A percentile compares a stretch with the other conserved stretches of the same genome.
Evolutionary conservation across 73 alveolate species (phyloP).

Genomic region (Paramecium caudatum): DNA sequence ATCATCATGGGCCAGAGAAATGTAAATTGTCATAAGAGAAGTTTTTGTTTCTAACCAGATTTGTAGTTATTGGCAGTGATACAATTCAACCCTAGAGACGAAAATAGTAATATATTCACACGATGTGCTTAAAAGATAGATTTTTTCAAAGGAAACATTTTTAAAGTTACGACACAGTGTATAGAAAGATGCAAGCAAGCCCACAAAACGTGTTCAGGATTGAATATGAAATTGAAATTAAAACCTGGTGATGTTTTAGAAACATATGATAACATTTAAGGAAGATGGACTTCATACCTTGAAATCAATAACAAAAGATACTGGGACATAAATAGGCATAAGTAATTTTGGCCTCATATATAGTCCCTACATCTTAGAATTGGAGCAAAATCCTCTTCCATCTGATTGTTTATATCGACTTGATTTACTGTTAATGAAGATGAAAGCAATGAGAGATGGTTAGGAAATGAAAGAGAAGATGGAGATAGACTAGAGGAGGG

Average conservation of each 20-base stretch:
- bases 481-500: constrained; percentile 75
- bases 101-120: constrained; percentile 52
- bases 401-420: constrained; percentile 72
- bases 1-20: constrained; percentile 67
- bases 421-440: constrained; percentile 70
- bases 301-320: constrained; percentile 60
- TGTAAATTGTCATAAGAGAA: constrained; percentile 69
- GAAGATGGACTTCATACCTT: constrained; percentile 64
- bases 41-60: constrained; percentile 70
- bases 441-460: constrained; percentile 52
- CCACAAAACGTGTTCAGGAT: constrained; percentile 71
- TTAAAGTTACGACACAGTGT: constrained; percentile 50
- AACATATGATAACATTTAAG: constrained; percentile 31
- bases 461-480: constrained; percentile 67
- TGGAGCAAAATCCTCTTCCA: constrained; percentile 74
- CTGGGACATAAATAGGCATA: constrained; percentile 66
- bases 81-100: constrained; percentile 71
- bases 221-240: constrained; percentile 44
- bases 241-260: constrained; percentile 44
- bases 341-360: constrained; percentile 15
- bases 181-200: constrained; percentile 60
- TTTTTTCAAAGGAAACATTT: constrained; percentile 59
- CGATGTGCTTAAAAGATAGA: constrained; percentile 41
- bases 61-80: constrained; percentile 22
- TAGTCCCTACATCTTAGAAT: constrained; percentile 72